These are phyloP conservation scores for Botrytis byssoidea DNA, from an alignment of 2,329 filamentous ascomycete species.

Conservation along the genomic window DNA sequence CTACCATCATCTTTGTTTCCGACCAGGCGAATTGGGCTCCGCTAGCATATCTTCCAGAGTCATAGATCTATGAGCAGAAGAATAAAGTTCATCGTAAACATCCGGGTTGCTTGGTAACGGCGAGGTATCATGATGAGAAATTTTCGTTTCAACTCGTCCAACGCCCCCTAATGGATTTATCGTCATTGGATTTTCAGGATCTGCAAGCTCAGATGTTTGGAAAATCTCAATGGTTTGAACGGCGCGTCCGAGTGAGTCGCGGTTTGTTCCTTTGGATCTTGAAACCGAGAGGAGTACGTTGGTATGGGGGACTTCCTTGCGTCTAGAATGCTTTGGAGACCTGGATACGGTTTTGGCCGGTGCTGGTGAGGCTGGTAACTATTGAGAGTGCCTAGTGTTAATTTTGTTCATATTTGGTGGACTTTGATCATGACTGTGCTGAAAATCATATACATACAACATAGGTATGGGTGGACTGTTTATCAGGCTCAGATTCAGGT, in stretches of 20 bases:
- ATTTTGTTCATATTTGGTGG: too few relatives aligned
- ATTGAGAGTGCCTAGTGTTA: neutral
- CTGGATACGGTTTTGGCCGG: neutral
- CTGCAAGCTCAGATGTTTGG: neutral
- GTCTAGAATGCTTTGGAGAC: neutral
- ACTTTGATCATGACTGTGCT: neutral
- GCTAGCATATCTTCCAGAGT: neutral
- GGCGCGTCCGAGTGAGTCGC: neutral
- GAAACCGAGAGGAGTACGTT: conserved; percentile 1
- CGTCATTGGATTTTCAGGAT: neutral
- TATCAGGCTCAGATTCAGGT: neutral
- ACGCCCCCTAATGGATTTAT: neutral
- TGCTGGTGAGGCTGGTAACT: neutral
- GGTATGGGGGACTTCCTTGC: neutral
- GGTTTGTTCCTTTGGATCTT: neutral
- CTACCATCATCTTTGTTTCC: neutral
- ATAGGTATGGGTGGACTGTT: neutral
- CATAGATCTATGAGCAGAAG: conserved; percentile 9
- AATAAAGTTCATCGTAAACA: neutral
- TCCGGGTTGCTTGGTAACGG: conserved; percentile 2
- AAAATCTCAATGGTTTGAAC: conserved; percentile 7
- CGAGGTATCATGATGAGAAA: conserved; percentile 2
- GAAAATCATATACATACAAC: neutral
- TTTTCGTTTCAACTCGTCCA: conserved; percentile 6
- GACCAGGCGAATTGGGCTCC: neutral